phyloP scores from a whole-genome alignment of 1,284 basidiomycete species.

The Austroboletus sp. region DNA sequence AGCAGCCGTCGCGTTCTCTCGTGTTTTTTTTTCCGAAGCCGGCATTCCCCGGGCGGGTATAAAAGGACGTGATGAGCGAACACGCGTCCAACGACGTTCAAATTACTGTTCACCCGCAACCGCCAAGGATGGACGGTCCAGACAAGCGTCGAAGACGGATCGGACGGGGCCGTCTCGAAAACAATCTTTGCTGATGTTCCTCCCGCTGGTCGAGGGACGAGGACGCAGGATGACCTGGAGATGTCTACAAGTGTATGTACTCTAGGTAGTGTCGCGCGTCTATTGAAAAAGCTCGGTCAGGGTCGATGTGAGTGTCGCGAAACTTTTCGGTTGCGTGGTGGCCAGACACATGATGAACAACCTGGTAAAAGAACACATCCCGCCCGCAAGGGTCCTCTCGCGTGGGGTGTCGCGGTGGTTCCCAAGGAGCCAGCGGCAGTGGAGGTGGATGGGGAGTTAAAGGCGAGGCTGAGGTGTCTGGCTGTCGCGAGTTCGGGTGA shows the following conservation, averaged over 20 bases:
- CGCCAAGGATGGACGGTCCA: slow-evolving; percentile 68
- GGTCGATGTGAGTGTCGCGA: slow-evolving; percentile 8
- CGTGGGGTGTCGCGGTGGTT: slow-evolving; percentile 28
- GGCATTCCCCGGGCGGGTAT: slow-evolving; percentile 26
- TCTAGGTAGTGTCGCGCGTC: neutral
- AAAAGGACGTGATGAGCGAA: slow-evolving; percentile 11
- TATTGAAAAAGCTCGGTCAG: neutral
- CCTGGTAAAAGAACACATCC: slow-evolving; percentile 82
- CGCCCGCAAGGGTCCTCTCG: slow-evolving; percentile 33
- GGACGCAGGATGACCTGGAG: slow-evolving; percentile 88
- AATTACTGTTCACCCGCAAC: slow-evolving; percentile 63
- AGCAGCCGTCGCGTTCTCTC: neutral
- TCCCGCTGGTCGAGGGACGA: slow-evolving; percentile 80
- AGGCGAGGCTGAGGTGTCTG: slow-evolving; percentile 76
- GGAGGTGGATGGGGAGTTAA: slow-evolving; percentile 70
- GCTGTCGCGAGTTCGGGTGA: neutral
- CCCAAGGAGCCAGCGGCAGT: slow-evolving; percentile 28
- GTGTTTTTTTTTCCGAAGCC: slow-evolving; percentile 4
- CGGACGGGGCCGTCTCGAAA: slow-evolving; percentile 59
- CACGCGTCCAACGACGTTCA: slow-evolving; percentile 47
- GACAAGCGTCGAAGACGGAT: slow-evolving; percentile 75
- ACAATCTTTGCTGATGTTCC: slow-evolving; percentile 82
- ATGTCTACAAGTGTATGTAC: slow-evolving; percentile 40
- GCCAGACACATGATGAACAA: slow-evolving; percentile 58
- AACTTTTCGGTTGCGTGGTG: neutral